A percentile compares a stretch with the other conserved stretches of the same genome.
Evolutionary conservation across 805 yeast genomes (phyloP).

Genomic region (Candida ovalis): DNA sequence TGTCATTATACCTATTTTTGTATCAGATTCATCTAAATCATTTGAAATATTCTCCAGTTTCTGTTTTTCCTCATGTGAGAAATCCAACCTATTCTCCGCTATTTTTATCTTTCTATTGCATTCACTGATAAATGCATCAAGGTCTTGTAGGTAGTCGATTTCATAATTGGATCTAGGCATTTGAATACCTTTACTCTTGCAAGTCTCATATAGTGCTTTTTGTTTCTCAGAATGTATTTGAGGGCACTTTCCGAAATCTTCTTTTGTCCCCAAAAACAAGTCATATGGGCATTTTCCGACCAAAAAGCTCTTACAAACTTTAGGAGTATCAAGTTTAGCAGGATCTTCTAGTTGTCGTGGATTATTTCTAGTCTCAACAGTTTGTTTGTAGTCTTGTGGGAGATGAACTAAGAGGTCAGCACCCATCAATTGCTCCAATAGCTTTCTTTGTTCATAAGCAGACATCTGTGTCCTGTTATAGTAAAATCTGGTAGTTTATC

Average conservation of each 20-base stretch:
- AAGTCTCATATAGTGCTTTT: slow-evolving; percentile 61
- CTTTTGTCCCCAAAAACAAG: slow-evolving; percentile 75
- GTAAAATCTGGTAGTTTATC: too few species aligned
- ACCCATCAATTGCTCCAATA: slow-evolving; percentile 81
- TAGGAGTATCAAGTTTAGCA: slow-evolving; percentile 43
- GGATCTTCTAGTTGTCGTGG: slow-evolving; percentile 17
- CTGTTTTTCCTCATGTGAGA: slow-evolving; percentile 57
- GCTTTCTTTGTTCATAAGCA: slow-evolving; percentile 73
- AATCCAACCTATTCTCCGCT: slow-evolving; percentile 63
- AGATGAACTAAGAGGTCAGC: slow-evolving; percentile 39
- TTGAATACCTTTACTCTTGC: slow-evolving; percentile 32
- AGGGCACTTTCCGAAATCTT: slow-evolving; percentile 78
- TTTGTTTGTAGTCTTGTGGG: slow-evolving; percentile 24
- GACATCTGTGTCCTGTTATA: too few species aligned
- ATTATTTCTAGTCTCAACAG: background rate
- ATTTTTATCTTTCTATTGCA: slow-evolving; percentile 60
- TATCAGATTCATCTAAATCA: slow-evolving; percentile 59
- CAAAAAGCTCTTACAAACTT: slow-evolving; percentile 76
- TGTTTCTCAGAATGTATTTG: slow-evolving; percentile 70
- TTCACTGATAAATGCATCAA: slow-evolving; percentile 55
- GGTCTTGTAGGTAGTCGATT: slow-evolving; percentile 42
- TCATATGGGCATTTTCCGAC: slow-evolving; percentile 88
- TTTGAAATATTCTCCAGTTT: slow-evolving; percentile 31
- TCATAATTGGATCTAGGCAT: slow-evolving; percentile 42
- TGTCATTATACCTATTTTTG: slow-evolving; percentile 58